These are phyloP conservation scores for Globisporangium emineosum DNA, from an alignment of 352 stramenopile species.

Conservation along the genomic window DNA sequence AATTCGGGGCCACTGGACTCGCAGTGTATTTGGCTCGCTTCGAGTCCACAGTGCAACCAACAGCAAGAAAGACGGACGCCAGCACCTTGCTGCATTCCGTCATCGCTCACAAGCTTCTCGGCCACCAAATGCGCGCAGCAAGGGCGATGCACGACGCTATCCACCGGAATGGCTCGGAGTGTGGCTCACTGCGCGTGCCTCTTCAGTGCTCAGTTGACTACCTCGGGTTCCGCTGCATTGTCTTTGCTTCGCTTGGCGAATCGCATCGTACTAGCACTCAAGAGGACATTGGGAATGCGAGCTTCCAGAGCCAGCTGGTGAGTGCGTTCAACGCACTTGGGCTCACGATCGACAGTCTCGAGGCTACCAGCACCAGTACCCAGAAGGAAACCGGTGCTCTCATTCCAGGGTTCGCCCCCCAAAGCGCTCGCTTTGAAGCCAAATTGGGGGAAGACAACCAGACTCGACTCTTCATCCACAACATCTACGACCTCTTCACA, in stretches of 20 bases:
- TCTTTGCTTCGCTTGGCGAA: constrained; percentile 30
- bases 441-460: neutral
- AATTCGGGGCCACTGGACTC: constrained; percentile 33
- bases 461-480: constrained; percentile 17
- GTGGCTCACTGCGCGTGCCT: constrained; percentile 25
- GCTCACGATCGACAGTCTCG: constrained; percentile 34
- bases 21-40: constrained; percentile 31
- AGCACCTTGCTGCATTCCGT: neutral
- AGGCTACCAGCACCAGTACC: neutral
- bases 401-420: neutral
- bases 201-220: constrained; percentile 65
- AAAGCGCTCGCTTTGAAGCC: constrained; percentile 9
- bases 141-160: constrained; percentile 31
- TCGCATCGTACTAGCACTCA: neutral
- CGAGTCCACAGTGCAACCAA: neutral
- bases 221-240: constrained; percentile 46
- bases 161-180: neutral
- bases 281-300: neutral
- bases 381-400: neutral
- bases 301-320: constrained; percentile 18
- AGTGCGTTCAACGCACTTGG: constrained; percentile 26
- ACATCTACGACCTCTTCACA: constrained; percentile 34
- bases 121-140: constrained; percentile 51
- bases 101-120: constrained; percentile 32
- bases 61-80: neutral